A percentile compares a stretch with the other conserved stretches of the same genome.
Conservation (phyloP, 2,329 filamentous ascomycete genomes). For the Colletotrichum sp. region DNA sequence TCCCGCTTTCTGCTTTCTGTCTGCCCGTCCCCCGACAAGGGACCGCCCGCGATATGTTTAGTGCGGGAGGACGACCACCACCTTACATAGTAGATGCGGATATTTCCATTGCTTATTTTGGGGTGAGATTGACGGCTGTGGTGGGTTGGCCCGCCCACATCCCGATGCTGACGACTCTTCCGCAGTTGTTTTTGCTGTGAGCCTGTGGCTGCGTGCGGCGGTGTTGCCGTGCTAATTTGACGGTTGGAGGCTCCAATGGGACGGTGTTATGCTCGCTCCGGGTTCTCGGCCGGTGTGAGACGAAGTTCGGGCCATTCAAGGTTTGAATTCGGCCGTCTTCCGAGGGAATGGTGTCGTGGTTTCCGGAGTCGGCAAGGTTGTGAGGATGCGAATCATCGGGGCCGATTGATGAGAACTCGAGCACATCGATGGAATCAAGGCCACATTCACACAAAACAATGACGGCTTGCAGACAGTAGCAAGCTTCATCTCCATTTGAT, state of each 20-base stretch:
- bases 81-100: not conserved
- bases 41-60: not conserved
- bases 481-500: not conserved
- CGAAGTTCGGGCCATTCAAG: not conserved
- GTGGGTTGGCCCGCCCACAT: not conserved
- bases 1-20: not conserved
- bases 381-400: not conserved
- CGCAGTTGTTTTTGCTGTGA: not conserved
- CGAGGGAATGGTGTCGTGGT: not conserved
- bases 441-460: not conserved
- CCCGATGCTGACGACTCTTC: slow-evolving; percentile 4
- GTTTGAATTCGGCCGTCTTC: not conserved
- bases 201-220: not conserved
- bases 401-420: too few relatives aligned
- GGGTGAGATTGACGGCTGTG: not conserved
- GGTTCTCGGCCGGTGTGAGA: not conserved
- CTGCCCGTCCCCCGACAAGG: not conserved
- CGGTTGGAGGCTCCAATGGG: not conserved
- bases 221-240: not conserved
- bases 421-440: not conserved
- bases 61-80: not conserved
- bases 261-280: not conserved
- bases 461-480: not conserved
- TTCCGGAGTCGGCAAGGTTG: not conserved
- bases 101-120: not conserved